Percentiles rank a stretch among this genome's conserved stretches.
Evolutionary conservation across 2,329 filamentous ascomycete genomes (phyloP).

Genomic region (Atkinsonella texensis): DNA sequence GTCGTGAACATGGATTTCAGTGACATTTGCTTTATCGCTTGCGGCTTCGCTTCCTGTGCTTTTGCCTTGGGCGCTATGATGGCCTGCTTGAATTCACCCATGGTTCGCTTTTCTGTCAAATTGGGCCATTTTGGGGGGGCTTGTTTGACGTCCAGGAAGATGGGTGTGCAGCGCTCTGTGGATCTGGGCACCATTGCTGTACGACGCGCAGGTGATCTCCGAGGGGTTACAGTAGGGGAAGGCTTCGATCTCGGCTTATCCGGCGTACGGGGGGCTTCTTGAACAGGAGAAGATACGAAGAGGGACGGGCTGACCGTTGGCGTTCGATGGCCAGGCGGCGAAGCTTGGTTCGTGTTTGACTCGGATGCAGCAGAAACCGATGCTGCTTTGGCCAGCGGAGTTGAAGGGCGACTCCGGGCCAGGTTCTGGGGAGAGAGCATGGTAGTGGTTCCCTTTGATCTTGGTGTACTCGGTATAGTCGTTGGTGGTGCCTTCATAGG

Average conservation of each 20-base stretch:
- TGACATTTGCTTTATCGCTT: not conserved
- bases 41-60: not conserved
- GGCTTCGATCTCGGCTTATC: not conserved
- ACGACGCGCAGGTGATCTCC: not conserved
- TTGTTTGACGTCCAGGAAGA: slow-evolving; percentile 2
- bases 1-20: not conserved
- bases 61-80: slow-evolving; percentile 3
- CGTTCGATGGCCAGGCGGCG: not conserved
- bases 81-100: slow-evolving; percentile 7
- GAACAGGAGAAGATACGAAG: not conserved
- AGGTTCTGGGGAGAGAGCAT: not conserved
- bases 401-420: not conserved
- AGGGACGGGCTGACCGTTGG: not conserved
- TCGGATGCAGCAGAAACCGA: not conserved
- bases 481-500: not conserved
- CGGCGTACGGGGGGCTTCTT: not conserved
- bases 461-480: not conserved
- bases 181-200: slow-evolving; percentile 5
- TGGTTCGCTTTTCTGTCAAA: slow-evolving; percentile 4
- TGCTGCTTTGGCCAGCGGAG: not conserved
- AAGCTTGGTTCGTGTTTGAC: not conserved
- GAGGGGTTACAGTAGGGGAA: not conserved
- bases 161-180: slow-evolving; percentile 6
- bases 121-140: not conserved
- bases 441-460: not conserved